Evolutionary conservation across 139 green algal species (phyloP).

Genomic region (Medakamo hakoo): DNA sequence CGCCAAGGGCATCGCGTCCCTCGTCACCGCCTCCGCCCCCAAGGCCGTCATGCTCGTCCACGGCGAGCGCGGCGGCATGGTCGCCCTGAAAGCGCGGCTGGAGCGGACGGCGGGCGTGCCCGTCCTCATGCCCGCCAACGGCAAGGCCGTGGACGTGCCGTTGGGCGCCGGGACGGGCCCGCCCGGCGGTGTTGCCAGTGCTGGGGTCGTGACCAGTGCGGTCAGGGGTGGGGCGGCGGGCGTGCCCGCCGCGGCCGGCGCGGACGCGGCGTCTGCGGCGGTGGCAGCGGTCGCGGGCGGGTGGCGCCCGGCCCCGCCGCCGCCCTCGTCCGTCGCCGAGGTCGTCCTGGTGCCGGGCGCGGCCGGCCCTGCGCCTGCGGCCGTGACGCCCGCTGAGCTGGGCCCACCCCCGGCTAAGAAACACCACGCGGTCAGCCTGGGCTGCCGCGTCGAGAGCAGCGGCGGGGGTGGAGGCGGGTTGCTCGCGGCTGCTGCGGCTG

Average conservation of each 20-base stretch:
- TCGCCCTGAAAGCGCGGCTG: conserved; percentile 24
- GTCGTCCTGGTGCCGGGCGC: no score
- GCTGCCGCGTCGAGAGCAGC: no score
- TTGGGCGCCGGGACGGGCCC: neutral
- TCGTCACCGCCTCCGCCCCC: conserved; percentile 28
- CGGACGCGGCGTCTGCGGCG: no score
- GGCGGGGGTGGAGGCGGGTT: no score
- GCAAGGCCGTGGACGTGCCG: conserved; percentile 2
- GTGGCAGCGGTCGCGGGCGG: no score
- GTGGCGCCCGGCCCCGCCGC: neutral
- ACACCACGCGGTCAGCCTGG: no score
- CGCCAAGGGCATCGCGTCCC: conserved; percentile 40
- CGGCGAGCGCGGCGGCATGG: conserved; percentile 45
- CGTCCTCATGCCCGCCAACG: conserved; percentile 1
- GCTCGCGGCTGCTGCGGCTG: no score
- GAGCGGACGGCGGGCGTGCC: neutral
- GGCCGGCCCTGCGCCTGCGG: no score
- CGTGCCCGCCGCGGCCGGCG: neutral
- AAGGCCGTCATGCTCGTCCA: conserved; percentile 51
- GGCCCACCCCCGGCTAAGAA: no score
- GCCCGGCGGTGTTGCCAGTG: no score
- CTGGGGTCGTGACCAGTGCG: neutral
- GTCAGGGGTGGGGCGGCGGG: neutral
- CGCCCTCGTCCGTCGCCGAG: no score
- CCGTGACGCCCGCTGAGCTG: no score